Conservation (phyloP, 164 flowering plant genomes). For the Chimonanthus salicifolius region DNA sequence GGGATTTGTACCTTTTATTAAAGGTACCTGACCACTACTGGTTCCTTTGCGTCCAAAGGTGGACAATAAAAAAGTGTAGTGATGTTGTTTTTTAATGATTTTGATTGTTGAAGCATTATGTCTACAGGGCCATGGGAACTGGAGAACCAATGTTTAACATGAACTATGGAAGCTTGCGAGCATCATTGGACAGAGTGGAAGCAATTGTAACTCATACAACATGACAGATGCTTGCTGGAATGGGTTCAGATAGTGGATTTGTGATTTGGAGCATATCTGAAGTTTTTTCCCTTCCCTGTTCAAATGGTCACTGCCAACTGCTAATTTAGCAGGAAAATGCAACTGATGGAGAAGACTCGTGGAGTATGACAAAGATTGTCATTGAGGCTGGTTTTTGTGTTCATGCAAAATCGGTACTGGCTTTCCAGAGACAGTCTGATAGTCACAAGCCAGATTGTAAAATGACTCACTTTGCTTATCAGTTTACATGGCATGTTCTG, state of each 20-base stretch:
- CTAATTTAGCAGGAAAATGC: background rate
- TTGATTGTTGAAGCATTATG: background rate
- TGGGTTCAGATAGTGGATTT: background rate
- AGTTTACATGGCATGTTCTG: too few relatives aligned
- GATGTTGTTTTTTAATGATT: background rate
- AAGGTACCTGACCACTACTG: too few relatives aligned
- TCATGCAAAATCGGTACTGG: too few relatives aligned
- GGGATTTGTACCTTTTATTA: too few relatives aligned
- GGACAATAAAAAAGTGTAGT: too few relatives aligned
- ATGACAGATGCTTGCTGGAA: background rate
- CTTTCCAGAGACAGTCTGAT: too few relatives aligned
- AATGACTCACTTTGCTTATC: too few relatives aligned
- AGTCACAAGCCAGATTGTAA: too few relatives aligned
- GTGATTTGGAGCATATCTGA: background rate
- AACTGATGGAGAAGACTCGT: background rate
- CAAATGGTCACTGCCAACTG: background rate
- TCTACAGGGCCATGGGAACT: conserved; percentile 65
- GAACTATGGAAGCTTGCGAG: conserved; percentile 72
- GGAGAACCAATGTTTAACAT: conserved; percentile 72
- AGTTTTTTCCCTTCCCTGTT: background rate
- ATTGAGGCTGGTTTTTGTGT: too few relatives aligned
- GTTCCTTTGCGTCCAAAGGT: too few relatives aligned
- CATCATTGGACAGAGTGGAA: conserved; percentile 89
- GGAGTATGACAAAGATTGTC: too few relatives aligned
- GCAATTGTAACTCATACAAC: conserved; percentile 42